phyloP scores from a whole-genome alignment of 106 monocot species.

The Platanthera guangdongensis region DNA sequence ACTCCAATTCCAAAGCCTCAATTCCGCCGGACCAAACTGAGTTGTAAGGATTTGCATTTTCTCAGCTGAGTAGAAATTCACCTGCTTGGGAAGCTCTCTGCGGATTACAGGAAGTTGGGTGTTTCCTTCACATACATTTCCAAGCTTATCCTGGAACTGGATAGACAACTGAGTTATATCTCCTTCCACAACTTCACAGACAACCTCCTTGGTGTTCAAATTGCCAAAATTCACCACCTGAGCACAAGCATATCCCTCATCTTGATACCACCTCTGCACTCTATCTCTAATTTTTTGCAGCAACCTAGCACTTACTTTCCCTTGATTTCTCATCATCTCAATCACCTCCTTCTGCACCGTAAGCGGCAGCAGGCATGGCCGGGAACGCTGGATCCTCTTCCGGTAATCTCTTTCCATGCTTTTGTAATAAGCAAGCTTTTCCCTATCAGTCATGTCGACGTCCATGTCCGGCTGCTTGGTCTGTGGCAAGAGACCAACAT shows the following conservation, averaged over 20 bases:
- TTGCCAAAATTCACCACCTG: conserved; percentile 98
- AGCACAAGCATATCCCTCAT: conserved; percentile 94
- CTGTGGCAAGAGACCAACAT: conserved; percentile 83
- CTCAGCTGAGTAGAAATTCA: conserved; percentile 5
- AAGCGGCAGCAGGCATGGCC: conserved; percentile 63
- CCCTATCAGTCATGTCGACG: conserved; percentile 88
- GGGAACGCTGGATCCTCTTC: conserved; percentile 56
- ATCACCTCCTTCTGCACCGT: conserved; percentile 71
- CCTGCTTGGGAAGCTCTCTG: conserved; percentile 85
- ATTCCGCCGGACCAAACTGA: too few relatives aligned
- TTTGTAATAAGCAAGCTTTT: conserved; percentile 83
- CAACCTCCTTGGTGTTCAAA: conserved; percentile 84
- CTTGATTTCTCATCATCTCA: conserved; percentile 65
- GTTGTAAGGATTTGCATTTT: not conserved
- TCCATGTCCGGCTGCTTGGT: conserved; percentile 78
- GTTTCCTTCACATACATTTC: conserved; percentile 85
- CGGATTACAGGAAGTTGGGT: conserved; percentile 65
- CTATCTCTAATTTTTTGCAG: conserved; percentile 85
- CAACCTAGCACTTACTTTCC: conserved; percentile 85
- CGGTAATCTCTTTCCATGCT: conserved; percentile 78
- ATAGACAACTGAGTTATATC: conserved; percentile 76
- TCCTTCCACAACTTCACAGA: conserved; percentile 97
- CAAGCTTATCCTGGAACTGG: conserved; percentile 96
- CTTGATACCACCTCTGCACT: conserved; percentile 97
- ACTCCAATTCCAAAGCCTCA: too few relatives aligned